phyloP scores from a whole-genome alignment of 2,329 filamentous ascomycete genomes.

The Septoria petroselini region DNA sequence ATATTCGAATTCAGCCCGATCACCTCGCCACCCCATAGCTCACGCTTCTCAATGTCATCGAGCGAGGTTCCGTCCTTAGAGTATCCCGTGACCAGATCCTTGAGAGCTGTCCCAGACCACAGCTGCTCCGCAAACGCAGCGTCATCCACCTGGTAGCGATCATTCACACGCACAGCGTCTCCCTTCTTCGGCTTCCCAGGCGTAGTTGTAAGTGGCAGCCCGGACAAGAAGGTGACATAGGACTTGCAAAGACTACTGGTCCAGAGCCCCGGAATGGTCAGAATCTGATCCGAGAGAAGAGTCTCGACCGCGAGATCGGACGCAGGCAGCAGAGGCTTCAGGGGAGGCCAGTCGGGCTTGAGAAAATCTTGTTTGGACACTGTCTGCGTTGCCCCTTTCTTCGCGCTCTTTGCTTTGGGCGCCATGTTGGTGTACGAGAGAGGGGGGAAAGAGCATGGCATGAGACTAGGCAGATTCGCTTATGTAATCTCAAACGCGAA shows the following conservation, averaged over 20 bases:
- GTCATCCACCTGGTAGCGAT: constrained; percentile 82
- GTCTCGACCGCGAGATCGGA: constrained; percentile 60
- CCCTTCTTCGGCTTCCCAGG: constrained; percentile 74
- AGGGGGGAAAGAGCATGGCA: too few species aligned
- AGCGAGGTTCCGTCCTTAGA: constrained; percentile 34
- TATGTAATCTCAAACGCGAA: too few species aligned
- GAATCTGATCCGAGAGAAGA: constrained; percentile 63
- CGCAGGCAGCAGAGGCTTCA: constrained; percentile 66
- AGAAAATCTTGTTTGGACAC: constrained; percentile 25
- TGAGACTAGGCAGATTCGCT: too few species aligned
- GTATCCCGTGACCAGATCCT: constrained; percentile 52
- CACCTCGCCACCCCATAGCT: constrained; percentile 72
- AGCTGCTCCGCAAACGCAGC: constrained; percentile 67
- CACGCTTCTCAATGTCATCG: constrained; percentile 34
- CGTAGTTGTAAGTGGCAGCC: constrained; percentile 71
- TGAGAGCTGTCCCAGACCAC: constrained; percentile 75
- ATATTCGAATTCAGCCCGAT: constrained; percentile 87
- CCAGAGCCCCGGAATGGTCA: constrained; percentile 71
- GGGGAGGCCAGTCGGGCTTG: constrained; percentile 64
- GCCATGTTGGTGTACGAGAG: constrained; percentile 8
- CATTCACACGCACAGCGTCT: constrained; percentile 81
- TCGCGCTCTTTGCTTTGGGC: constrained; percentile 7
- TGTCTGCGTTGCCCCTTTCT: not conserved
- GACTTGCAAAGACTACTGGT: constrained; percentile 69
- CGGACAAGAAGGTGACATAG: constrained; percentile 70